Evolutionary conservation across 2,329 filamentous ascomycete genomes (phyloP), one percentile per base, ranked within the genome.

Genomic region (Sodiomyces alkalinus): DNA sequence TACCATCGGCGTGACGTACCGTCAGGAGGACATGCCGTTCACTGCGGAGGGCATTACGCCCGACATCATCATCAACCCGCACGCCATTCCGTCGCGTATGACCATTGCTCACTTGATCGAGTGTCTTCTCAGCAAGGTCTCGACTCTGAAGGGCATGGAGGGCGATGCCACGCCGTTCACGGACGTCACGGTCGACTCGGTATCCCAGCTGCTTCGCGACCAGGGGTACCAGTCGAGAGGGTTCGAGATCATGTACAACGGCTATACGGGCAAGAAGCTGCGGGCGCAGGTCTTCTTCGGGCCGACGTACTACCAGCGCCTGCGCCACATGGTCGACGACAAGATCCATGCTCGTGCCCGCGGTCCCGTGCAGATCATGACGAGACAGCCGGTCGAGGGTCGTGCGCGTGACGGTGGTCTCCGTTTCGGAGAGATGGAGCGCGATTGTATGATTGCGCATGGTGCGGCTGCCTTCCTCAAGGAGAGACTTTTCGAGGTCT

Each of bases 391-490:
- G 12, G 90, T 98, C 10, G 90, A 98, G 59, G 90, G 90, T 79
- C 81, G 92, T 72, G 90, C 90, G 4, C 68, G 92, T 56, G 92
- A 98, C 51, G 90, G 90, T 68, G 90, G 90, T 64, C 69, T 98
- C 24, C 87, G 92, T 51, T 98, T 98, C 73, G 90, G 90, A 75
- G 90, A 98, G 66, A 98, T 98, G 90, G 92, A 98, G 59, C 87
- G 92, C 62, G 92, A 98, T 72, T 98, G 90, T 54, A 98, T 98
- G 90, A 98, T 98, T 62, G 85, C 92, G n/a, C 92, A 98, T 52
- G 90, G 90, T 50, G 90, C 92, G 4, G 87, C 83, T 30, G 79
- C 86, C 2, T 98, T 98, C 69, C 60, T 98, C 48, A 98, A 98
- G 61, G 90, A 98, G 64, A 74, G 90, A 46, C 60, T 98, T 33